These are phyloP conservation scores for Sinapis alba DNA, from an alignment of 441 rosid genomes.

Conservation along the genomic window DNA sequence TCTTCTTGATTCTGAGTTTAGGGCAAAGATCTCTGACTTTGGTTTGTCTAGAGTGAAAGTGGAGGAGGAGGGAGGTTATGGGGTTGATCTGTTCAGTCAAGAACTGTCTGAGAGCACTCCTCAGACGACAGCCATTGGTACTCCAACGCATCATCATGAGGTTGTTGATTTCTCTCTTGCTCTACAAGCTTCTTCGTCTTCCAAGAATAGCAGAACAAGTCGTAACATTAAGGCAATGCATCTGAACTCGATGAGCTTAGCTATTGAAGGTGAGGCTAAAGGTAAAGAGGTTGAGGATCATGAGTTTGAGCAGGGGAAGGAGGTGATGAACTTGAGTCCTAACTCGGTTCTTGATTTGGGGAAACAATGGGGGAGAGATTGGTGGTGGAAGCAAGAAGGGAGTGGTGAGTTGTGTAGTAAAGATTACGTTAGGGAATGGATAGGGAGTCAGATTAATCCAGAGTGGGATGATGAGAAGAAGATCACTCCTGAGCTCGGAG, in stretches of 20 bases:
- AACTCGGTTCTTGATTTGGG: slow-evolving; percentile 48
- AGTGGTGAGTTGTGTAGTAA: slow-evolving; percentile 91
- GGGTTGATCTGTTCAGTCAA: slow-evolving; percentile 82
- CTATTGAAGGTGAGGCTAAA: slow-evolving; percentile 54
- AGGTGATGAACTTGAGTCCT: slow-evolving; percentile 56
- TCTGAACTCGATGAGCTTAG: slow-evolving; percentile 54
- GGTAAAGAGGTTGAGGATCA: slow-evolving; percentile 86
- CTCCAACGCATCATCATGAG: slow-evolving; percentile 71
- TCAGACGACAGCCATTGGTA: slow-evolving; percentile 54
- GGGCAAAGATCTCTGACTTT: slow-evolving; percentile 86
- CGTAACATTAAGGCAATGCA: slow-evolving; percentile 61
- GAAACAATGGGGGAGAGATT: slow-evolving; percentile 94
- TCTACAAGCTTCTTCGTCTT: slow-evolving; percentile 91
- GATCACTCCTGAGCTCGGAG: slow-evolving; percentile 48
- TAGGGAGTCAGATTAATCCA: slow-evolving; percentile 95
- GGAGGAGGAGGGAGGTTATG: slow-evolving; percentile 71
- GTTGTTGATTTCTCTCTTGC: slow-evolving; percentile 94
- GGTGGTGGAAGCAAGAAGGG: slow-evolving; percentile 99
- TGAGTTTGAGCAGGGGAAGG: slow-evolving; percentile 58
- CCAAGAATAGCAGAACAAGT: slow-evolving; percentile 64
- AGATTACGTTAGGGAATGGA: slow-evolving; percentile 98
- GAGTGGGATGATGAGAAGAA: slow-evolving; percentile 85
- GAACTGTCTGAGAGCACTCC: slow-evolving; percentile 72
- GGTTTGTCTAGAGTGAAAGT: slow-evolving; percentile 88
- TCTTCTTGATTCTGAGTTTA: slow-evolving; percentile 77